These are phyloP conservation scores for Anastatica hierochuntica DNA, from an alignment of 345 rosid genomes.

Conservation along the genomic window DNA sequence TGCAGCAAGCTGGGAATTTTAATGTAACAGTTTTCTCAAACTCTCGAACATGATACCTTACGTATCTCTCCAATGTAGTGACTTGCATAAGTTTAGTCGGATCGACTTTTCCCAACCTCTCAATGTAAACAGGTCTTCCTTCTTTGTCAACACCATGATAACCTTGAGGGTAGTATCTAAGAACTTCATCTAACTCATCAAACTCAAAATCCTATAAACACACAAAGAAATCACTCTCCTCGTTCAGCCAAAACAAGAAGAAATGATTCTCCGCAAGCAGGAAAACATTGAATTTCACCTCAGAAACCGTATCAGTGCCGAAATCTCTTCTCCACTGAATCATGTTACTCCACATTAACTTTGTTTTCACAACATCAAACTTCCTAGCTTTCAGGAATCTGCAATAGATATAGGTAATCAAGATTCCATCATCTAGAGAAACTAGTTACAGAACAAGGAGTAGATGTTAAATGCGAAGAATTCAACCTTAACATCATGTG, in stretches of 20 bases:
- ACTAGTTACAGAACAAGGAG: no score
- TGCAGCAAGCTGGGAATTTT: conserved; percentile 87
- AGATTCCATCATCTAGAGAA: not conserved
- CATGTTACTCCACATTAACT: conserved; percentile 83
- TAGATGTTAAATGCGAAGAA: no score
- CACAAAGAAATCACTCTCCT: not conserved
- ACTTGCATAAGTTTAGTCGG: conserved; percentile 69
- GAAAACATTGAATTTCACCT: conserved; percentile 47
- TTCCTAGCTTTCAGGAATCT: conserved; percentile 93
- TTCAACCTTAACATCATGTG: conserved; percentile 59
- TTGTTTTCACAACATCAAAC: conserved; percentile 68
- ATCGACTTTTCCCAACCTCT: conserved; percentile 71
- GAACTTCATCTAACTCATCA: conserved; percentile 63
- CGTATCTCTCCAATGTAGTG: conserved; percentile 66
- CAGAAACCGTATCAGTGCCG: conserved; percentile 70
- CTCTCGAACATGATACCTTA: conserved; percentile 85
- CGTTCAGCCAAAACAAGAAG: conserved; percentile 2
- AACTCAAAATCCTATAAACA: conserved; percentile 83
- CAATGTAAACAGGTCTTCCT: conserved; percentile 89
- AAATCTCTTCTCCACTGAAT: conserved; percentile 81
- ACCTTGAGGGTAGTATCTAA: conserved; percentile 76
- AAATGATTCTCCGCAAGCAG: no score
- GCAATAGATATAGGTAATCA: conserved; percentile 11
- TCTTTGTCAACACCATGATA: conserved; percentile 97
- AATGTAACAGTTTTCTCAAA: conserved; percentile 67